These are phyloP conservation scores for Dictyostelium intermedium DNA, from an alignment of 78 protist species.

Conservation along the genomic window DNA sequence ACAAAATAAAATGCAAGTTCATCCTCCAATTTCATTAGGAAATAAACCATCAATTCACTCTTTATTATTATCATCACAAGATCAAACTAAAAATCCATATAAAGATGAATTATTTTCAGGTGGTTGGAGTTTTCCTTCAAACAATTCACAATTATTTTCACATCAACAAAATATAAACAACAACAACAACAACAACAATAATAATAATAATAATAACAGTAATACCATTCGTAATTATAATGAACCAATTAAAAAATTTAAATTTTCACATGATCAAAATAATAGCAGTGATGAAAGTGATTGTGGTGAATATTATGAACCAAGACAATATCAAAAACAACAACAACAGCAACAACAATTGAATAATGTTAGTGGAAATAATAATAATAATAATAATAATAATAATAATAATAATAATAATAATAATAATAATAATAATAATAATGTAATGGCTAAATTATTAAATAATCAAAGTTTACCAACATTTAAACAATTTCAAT, in stretches of 20 bases:
- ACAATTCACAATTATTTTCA: not conserved
- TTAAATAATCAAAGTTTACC: conserved; percentile 1
- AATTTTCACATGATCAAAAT: not conserved
- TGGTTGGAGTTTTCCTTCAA: not conserved
- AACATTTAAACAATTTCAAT: conserved; percentile 9
- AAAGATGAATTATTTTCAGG: not conserved
- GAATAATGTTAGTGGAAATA: not conserved
- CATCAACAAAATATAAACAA: not conserved
- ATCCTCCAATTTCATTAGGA: not conserved
- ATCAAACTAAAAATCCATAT: not conserved
- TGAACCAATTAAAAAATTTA: not conserved
- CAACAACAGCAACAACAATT: not conserved
- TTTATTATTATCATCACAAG: conserved; percentile 1
- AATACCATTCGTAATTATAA: not conserved
- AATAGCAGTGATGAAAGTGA: conserved; percentile 23
- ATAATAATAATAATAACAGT: not conserved
- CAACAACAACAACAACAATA: not conserved
- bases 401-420: not conserved
- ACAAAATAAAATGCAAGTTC: conserved; percentile 8
- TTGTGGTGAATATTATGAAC: not conserved
- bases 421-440: not conserved
- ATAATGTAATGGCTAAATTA: not conserved
- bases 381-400: not conserved
- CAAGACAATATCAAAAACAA: not conserved
- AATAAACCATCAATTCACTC: conserved; percentile 6